Percentiles rank a stretch among this genome's conserved stretches.
phyloP scores from a whole-genome alignment of 176 grass and related monocot species.

The Triticum timopheevii region DNA sequence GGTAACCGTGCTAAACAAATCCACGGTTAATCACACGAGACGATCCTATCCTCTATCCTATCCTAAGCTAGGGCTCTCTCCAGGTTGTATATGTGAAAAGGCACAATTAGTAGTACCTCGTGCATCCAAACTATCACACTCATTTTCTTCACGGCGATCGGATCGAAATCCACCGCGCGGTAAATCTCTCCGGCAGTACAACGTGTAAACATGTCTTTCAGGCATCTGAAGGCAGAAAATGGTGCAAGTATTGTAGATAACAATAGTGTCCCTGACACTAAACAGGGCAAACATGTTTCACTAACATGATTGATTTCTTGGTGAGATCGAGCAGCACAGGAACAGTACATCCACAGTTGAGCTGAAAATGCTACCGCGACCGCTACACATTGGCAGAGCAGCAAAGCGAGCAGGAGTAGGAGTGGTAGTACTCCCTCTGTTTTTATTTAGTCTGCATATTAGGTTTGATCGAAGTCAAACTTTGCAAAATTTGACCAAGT shows the following conservation, averaged over 20 bases:
- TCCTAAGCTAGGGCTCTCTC: not conserved
- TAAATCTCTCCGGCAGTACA: too few relatives aligned
- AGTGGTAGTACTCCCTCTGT: not conserved
- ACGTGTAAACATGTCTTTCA: not conserved
- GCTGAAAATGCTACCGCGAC: not conserved
- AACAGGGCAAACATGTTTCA: not conserved
- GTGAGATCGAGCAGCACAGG: not conserved
- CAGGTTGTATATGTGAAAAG: conserved; percentile 26
- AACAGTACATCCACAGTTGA: not conserved
- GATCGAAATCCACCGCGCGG: too few relatives aligned
- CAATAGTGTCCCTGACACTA: not conserved
- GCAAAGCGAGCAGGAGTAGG: not conserved
- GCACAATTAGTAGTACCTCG: not conserved
- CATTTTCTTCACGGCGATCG: too few relatives aligned
- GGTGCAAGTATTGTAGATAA: not conserved
- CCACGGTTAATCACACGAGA: not conserved
- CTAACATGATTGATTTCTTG: not conserved
- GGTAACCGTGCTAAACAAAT: conserved; percentile 20
- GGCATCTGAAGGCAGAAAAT: not conserved
- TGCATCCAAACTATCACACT: not conserved
- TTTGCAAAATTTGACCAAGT: too few relatives aligned
- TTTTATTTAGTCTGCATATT: too few relatives aligned
- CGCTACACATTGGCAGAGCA: not conserved
- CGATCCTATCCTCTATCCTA: not conserved
- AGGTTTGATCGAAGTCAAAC: too few relatives aligned